A percentile compares a stretch with the other conserved stretches of the same genome.
Conservation (phyloP, 441 rosid genomes). For the Brassica hybrid region DNA sequence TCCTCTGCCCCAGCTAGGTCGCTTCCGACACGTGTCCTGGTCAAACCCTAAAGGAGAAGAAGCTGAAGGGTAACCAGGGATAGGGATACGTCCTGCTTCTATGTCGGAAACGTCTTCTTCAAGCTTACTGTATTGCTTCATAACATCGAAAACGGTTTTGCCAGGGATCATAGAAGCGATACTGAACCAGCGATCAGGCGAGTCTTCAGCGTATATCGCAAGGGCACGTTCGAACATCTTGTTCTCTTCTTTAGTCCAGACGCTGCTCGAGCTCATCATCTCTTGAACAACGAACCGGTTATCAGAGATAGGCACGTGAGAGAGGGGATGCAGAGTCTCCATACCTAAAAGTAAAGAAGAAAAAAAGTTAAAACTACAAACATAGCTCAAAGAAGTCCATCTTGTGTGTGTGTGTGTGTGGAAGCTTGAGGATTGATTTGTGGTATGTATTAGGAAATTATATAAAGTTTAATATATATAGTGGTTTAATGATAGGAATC, state of each 20-base stretch:
- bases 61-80: conserved; percentile 52
- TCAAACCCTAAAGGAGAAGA: conserved; percentile 42
- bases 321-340: conserved; percentile 66
- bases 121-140: conserved; percentile 60
- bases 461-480: conserved; percentile 28
- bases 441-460: conserved; percentile 16
- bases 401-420: not conserved
- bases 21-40: conserved; percentile 56
- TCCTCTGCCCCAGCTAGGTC: conserved; percentile 48
- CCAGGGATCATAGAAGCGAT: conserved; percentile 69
- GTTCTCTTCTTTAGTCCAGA: too few species aligned
- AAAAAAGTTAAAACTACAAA: conserved; percentile 17
- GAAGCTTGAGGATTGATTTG: conserved; percentile 19
- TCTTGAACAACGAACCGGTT: conserved; percentile 45
- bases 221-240: conserved; percentile 72
- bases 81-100: conserved; percentile 67
- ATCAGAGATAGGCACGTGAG: conserved; percentile 43
- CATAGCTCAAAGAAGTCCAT: conserved; percentile 30
- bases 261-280: conserved; percentile 33
- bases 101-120: conserved; percentile 65
- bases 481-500: conserved; percentile 22
- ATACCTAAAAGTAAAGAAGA: conserved; percentile 37
- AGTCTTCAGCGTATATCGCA: conserved; percentile 58
- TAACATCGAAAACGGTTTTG: conserved; percentile 59
- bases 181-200: conserved; percentile 65